Evolutionary conservation across 495 filamentous ascomycete genomes (phyloP), one percentile per base, ranked within the genome.

Genomic region (Polyplosphaeria fusca): DNA sequence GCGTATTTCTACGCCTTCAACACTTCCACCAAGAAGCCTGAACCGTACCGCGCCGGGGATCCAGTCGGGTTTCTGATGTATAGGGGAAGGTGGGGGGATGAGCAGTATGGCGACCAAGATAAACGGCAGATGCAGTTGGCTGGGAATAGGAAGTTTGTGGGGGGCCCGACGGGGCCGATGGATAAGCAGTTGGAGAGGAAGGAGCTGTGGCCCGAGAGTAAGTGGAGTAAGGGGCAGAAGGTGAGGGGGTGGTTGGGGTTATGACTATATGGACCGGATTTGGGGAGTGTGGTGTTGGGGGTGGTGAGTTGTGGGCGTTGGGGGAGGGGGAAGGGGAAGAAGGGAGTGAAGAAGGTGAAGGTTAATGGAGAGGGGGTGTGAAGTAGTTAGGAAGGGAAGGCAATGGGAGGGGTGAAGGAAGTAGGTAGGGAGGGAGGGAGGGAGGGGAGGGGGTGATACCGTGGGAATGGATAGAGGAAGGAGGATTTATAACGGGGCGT

Each of bases 41-140:
- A 35, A 11, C 55, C 37, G 24, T 35, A 42, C 45, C 14, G n/a
- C n/a, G 61, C 61, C n/a, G 70, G 70, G 51, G 38, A 20, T 13
- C 79, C 81, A 0, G 70, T 76, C 9, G 67, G 59, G 25, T 84
- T 74, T 74, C 64, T 84, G 30, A 48, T 74, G 44, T 84, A 74
- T 63, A 63, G 75, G 25, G 82, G 82, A 0, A 57, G 66, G 30
- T 85, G 81, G 82, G 82, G 82, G 0, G 79, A 85, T 51, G 69
- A 79, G 41, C 71, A 79, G 45, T 77, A 81, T 51, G 74, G 73
- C 1, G 73, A 73, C 28, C 63, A 48, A 1, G 71, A 74, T 27
- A 37, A 41, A 18, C 35, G 59, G 9, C 59, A 62, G 28, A 46
- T 28, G 41, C 32, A 52, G 23, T 30, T 62, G 4, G 39, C 32